Evolutionary conservation across 1,284 basidiomycete species (phyloP).

Genomic region (Stygiomarasmius scandens): DNA sequence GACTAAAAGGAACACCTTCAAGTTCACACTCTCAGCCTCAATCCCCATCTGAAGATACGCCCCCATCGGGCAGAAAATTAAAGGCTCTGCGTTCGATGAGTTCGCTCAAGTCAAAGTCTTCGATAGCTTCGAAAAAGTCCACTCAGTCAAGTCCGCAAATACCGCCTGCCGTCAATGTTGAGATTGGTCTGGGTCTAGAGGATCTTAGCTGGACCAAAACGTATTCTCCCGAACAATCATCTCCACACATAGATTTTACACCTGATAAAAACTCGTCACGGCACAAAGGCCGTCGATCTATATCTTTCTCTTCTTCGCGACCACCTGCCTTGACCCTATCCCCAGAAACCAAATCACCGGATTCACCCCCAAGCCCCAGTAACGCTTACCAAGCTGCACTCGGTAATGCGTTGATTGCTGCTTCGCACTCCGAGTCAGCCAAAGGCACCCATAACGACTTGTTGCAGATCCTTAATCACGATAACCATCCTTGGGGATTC

Average conservation of each 20-base stretch:
- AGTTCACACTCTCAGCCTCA: constrained; percentile 38
- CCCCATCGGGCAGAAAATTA: constrained; percentile 52
- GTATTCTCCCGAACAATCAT: constrained; percentile 29
- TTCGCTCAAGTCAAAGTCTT: constrained; percentile 64
- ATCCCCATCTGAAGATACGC: constrained; percentile 40
- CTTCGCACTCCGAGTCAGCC: constrained; percentile 92
- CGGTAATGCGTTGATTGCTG: constrained; percentile 86
- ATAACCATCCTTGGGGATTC: constrained; percentile 84
- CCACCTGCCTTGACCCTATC: constrained; percentile 46
- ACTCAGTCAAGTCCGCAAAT: constrained; percentile 50
- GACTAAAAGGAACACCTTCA: constrained; percentile 50
- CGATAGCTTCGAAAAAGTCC: constrained; percentile 27
- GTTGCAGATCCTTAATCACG: constrained; percentile 87
- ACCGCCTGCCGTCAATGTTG: constrained; percentile 52
- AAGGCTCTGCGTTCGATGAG: constrained; percentile 80
- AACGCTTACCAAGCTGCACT: constrained; percentile 66
- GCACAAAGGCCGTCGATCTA: constrained; percentile 58
- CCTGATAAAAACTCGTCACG: constrained; percentile 29
- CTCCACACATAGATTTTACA: constrained; percentile 18
- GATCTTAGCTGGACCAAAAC: constrained; percentile 55
- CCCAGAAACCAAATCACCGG: constrained; percentile 49
- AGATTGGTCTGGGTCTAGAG: constrained; percentile 62
- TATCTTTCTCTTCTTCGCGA: constrained; percentile 54
- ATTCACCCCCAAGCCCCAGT: constrained; percentile 19
- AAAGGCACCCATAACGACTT: constrained; percentile 91